These are phyloP conservation scores for Pseudoperonospora humuli DNA, from an alignment of 352 stramenopile species.

Conservation along the genomic window DNA sequence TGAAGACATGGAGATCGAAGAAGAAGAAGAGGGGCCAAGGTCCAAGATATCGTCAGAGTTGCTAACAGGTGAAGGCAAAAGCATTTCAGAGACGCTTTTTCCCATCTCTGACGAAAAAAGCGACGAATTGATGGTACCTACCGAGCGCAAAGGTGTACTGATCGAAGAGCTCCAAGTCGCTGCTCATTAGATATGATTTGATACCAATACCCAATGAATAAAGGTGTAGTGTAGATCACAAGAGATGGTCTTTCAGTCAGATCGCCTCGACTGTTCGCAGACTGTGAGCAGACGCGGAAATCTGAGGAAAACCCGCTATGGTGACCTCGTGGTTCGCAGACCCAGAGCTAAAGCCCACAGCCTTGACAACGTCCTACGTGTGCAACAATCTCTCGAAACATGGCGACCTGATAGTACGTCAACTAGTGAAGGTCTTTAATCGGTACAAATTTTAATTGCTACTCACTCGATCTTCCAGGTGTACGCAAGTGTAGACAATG, in stretches of 20 bases:
- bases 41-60: constrained; percentile 7
- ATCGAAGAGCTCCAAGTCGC: constrained; percentile 25
- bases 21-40: neutral
- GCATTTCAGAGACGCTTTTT: constrained; percentile 9
- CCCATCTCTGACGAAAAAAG: constrained; percentile 16
- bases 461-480: too few relatives aligned
- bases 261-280: constrained; percentile 12
- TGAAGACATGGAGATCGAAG: constrained; percentile 12
- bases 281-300: constrained; percentile 7
- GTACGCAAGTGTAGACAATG: constrained; percentile 42
- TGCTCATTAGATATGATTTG: constrained; percentile 9
- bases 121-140: neutral
- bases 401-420: constrained; percentile 32
- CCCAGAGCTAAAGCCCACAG: constrained; percentile 35
- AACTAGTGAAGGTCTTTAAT: neutral
- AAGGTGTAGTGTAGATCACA: constrained; percentile 4
- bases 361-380: constrained; percentile 39
- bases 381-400: constrained; percentile 50
- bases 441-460: neutral
- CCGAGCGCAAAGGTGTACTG: constrained; percentile 10
- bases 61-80: constrained; percentile 3
- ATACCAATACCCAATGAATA: constrained; percentile 11
- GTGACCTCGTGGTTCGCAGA: constrained; percentile 40
- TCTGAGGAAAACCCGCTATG: constrained; percentile 21
- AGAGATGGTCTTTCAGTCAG: neutral